Evolutionary conservation across 139 green algal genomes (phyloP), one percentile per base, ranked within the genome.

Genomic region (Micractinium conductrix): DNA sequence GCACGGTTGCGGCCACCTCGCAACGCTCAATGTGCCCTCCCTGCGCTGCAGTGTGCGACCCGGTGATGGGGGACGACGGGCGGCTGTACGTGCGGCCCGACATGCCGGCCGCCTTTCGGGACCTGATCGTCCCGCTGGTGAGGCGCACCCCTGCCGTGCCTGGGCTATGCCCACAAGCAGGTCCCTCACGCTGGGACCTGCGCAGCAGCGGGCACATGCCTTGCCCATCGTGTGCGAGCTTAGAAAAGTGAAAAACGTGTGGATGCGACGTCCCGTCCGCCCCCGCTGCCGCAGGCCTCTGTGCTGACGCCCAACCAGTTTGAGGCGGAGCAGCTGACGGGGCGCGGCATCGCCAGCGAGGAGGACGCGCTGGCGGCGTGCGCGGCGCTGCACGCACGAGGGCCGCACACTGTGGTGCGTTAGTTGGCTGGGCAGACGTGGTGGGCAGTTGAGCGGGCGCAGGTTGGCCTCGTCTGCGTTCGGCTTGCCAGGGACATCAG

Each of bases 61-160:
- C 97, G 1, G 97, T 99, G 5, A 87, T 98, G 89, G 97, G 97
- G 9, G 97, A 99, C 48, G 84, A 98, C 60, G 97, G 95, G 8
- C 84, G 85, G 19, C 79, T 98, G 63, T 99, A 99, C 84, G 89
- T 97, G 1, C 50, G 76, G 8, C 78, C 85, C 21, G 94, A 98
- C 24, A 74, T 98, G 38, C 89, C 97, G 22, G 72, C 87, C 0
- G 89, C 92, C 0, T 99, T 96, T 84, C 79, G 53, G 0, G 40
- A 87, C 19, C 37, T 84, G 35, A 90, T 99, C 12, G 72, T 97
- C 21, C 90, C 94, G 0, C 76, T 96, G 2, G n/a, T n/a, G n/a
- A n/a, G n/a, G n/a, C n/a, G n/a, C n/a, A n/a, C n/a, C n/a, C n/a
- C n/a, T n/a, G n/a, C n/a, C n/a, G n/a, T n/a, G n/a, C n/a, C n/a